phyloP scores from a whole-genome alignment of 495 filamentous ascomycete genomes.

The Penicillium paradoxum region DNA sequence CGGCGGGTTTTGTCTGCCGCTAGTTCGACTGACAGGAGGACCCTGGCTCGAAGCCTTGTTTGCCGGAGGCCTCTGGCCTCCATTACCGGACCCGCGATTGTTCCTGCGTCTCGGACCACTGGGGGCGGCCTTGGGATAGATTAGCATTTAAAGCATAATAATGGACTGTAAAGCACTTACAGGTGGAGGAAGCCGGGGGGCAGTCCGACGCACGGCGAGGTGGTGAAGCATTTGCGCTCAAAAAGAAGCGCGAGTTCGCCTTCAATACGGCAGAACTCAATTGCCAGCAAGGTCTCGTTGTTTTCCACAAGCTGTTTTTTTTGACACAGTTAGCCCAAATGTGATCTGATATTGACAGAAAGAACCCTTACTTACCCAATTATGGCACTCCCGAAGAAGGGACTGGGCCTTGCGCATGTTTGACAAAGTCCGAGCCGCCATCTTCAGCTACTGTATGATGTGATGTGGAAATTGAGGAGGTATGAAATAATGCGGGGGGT shows the following conservation, averaged over 20 bases:
- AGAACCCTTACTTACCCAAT: not conserved
- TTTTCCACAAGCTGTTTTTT: not conserved
- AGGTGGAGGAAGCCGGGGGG: not conserved
- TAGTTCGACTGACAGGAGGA: not conserved
- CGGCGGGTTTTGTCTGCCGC: too few relatives aligned
- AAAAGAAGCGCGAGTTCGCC: not conserved
- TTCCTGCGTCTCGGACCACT: not conserved
- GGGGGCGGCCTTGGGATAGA: not conserved
- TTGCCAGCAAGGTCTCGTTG: not conserved
- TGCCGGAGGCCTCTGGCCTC: not conserved
- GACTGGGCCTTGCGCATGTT: not conserved
- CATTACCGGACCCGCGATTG: not conserved
- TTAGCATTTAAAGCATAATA: not conserved
- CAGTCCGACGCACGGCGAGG: not conserved
- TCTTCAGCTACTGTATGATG: not conserved
- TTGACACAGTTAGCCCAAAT: not conserved
- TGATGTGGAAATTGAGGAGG: not conserved
- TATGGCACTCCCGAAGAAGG: not conserved
- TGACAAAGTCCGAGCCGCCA: not conserved
- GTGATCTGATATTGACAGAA: not conserved
- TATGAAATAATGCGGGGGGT: not conserved
- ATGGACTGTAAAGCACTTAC: not conserved
- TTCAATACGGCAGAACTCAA: not conserved
- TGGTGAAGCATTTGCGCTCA: not conserved
- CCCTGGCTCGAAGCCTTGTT: not conserved